Conservation (phyloP, 2,329 filamentous ascomycete genomes). For the Fusarium annulatum region DNA sequence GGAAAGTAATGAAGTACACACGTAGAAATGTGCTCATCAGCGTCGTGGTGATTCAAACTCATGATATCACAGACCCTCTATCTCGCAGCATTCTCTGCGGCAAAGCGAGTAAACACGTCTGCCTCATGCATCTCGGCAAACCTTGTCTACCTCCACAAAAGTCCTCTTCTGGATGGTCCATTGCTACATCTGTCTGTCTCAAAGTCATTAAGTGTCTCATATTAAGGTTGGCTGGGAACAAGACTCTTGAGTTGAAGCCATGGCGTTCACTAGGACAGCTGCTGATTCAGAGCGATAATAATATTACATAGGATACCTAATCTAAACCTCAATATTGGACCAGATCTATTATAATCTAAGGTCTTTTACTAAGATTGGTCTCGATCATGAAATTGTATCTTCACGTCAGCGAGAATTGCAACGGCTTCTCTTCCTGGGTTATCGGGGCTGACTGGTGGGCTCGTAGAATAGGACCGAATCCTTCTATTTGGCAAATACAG, state of each 20-base stretch:
- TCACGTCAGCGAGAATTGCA: background rate
- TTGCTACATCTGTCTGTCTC: slow-evolving; percentile 7
- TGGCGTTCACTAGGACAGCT: background rate
- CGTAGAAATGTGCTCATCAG: slow-evolving; percentile 19
- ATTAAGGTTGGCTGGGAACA: background rate
- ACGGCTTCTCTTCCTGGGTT: background rate
- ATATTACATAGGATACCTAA: background rate
- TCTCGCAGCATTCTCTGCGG: slow-evolving; percentile 10
- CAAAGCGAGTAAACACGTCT: slow-evolving; percentile 12
- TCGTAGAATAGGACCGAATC: background rate
- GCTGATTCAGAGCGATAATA: background rate
- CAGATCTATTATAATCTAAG: background rate
- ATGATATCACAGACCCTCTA: slow-evolving; percentile 1
- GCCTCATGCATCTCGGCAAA: slow-evolving; percentile 7
- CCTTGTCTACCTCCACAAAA: slow-evolving; percentile 9
- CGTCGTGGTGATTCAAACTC: background rate
- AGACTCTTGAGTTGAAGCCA: background rate
- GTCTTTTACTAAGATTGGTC: background rate
- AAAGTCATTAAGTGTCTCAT: slow-evolving; percentile 4
- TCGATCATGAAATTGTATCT: background rate
- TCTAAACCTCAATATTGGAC: background rate
- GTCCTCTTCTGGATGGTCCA: background rate
- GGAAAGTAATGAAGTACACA: background rate
- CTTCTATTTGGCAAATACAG: background rate
- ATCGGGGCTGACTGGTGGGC: background rate